Base-by-base conservation (phyloP, 371 early-diverging fungal species). In the Nematocida major region DNA sequence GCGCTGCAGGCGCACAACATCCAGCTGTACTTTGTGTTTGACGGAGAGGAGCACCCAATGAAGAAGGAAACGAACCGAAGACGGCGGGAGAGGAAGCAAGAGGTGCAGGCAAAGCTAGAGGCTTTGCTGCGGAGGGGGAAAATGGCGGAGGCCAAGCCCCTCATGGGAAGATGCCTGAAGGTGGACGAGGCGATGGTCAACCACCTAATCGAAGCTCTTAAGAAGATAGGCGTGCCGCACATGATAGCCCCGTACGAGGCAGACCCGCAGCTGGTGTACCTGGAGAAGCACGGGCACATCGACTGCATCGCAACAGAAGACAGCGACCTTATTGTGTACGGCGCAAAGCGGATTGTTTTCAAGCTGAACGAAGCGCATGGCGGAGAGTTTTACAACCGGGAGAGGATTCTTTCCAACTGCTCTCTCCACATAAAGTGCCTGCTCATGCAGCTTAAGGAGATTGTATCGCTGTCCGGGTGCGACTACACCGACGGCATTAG, bases 191-290 rank as follows among this genome's bases (percentile, higher is more conserved):
- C 50, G 30, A 93, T 95, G 90, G 92, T 66, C n/a, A 30, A 18
- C 30, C 30, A 36, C 53, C 62, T 68, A n/a, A 28, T 65, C 43
- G 80, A 89, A 86, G 88, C 84, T 42, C 84, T 95, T n/a, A 78
- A 86, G 28, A 80, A 79, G 18, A 85, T 85, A 32, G 85, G 86
- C 18, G 86, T 97, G 28, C 83, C 88, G 47, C 91, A 87, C 82
- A 85, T 96, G 4, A 91, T 95, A 0, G 93, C 96, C 3, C 99
- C 99, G 0, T 97, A 94, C 78, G 97, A 98, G 82, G 93, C 97
- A 0, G 99, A 97, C 84, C 93, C 97, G 0, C 97, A 98, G 82
- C 85, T 98, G 40, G 89, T 91, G 0, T 94, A 88, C 80, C 83
- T 98, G 20, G 86, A 89, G 38, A 86, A 87, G 20, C 87, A 83